Evolutionary conservation across 1,284 basidiomycete species (phyloP).

Genomic region (Boletus sp.): DNA sequence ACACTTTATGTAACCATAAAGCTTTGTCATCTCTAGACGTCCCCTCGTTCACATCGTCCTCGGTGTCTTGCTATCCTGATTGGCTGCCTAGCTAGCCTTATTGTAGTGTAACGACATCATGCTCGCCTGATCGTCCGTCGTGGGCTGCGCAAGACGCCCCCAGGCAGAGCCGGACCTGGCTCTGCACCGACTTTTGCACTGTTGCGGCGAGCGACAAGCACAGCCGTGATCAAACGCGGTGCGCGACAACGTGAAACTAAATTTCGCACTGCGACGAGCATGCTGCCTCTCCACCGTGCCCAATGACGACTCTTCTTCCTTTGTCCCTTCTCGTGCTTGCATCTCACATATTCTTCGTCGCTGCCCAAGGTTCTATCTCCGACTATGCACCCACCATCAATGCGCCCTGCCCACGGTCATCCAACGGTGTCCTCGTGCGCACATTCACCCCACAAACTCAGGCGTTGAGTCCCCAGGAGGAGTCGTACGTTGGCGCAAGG

Average conservation of each 20-base stretch:
- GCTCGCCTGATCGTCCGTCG: too few relatives aligned
- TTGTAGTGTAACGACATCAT: too few relatives aligned
- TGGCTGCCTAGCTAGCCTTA: too few relatives aligned
- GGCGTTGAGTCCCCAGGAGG: conserved; percentile 46
- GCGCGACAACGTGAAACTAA: conserved; percentile 1
- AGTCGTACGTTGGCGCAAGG: conserved; percentile 43
- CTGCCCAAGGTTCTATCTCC: conserved; percentile 5
- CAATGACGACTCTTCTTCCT: conserved; percentile 10
- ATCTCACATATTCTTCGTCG: neutral
- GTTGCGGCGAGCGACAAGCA: too few relatives aligned
- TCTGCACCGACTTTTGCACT: too few relatives aligned
- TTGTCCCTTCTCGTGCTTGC: neutral
- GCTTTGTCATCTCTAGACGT: conserved; percentile 31
- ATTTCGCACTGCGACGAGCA: conserved; percentile 4
- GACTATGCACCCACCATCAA: conserved; percentile 47
- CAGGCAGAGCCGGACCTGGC: too few relatives aligned
- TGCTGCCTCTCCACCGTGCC: conserved; percentile 5
- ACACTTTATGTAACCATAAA: conserved; percentile 35
- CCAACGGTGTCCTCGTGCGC: conserved; percentile 46
- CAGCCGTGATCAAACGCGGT: conserved; percentile 19
- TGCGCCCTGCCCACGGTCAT: conserved; percentile 47
- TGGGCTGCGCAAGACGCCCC: neutral
- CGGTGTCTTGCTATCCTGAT: too few relatives aligned
- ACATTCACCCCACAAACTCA: conserved; percentile 50
- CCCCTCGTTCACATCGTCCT: conserved; percentile 5